Conservation (phyloP, 352 stramenopile genomes). For the Pythium rhizo-oryzae region DNA sequence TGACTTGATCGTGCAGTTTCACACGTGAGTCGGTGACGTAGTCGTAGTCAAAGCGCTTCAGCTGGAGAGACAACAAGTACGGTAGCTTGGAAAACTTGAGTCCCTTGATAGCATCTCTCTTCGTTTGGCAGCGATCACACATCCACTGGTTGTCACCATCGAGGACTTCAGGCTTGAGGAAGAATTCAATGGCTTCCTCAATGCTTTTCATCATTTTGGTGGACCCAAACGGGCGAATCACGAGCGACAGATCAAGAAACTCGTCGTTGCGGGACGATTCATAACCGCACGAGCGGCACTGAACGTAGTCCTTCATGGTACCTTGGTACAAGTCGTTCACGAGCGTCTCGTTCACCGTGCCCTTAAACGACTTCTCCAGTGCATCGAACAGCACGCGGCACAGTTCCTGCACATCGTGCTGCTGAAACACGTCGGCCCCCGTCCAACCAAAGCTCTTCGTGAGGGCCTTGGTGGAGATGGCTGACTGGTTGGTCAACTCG, state of each 20-base stretch:
- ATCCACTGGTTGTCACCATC: constrained; percentile 92
- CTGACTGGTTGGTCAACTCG: constrained; percentile 71
- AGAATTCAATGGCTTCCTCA: constrained; percentile 89
- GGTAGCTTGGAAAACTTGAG: constrained; percentile 89
- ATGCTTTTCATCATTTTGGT: constrained; percentile 83
- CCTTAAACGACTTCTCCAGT: constrained; percentile 88
- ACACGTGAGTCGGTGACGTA: constrained; percentile 89
- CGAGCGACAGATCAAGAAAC: constrained; percentile 90
- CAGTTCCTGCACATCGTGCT: constrained; percentile 93
- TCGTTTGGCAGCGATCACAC: constrained; percentile 82
- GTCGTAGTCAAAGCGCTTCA: constrained; percentile 94
- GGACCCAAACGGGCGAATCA: constrained; percentile 89
- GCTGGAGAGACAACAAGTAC: constrained; percentile 89
- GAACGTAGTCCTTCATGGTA: constrained; percentile 89
- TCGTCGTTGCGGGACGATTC: constrained; percentile 87
- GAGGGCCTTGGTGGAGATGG: constrained; percentile 82
- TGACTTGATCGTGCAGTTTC: constrained; percentile 87
- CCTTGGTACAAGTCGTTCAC: constrained; percentile 90
- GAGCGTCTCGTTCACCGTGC: constrained; percentile 83
- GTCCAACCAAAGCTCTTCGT: constrained; percentile 94
- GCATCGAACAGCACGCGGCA: constrained; percentile 92
- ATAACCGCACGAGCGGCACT: constrained; percentile 84
- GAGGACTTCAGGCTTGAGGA: constrained; percentile 83
- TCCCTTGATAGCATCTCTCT: constrained; percentile 90
- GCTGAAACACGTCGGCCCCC: constrained; percentile 86